Evolutionary conservation across 2,329 filamentous ascomycete genomes (phyloP), one percentile per base, ranked within the genome.

Genomic region (Scedosporium minutisporum): DNA sequence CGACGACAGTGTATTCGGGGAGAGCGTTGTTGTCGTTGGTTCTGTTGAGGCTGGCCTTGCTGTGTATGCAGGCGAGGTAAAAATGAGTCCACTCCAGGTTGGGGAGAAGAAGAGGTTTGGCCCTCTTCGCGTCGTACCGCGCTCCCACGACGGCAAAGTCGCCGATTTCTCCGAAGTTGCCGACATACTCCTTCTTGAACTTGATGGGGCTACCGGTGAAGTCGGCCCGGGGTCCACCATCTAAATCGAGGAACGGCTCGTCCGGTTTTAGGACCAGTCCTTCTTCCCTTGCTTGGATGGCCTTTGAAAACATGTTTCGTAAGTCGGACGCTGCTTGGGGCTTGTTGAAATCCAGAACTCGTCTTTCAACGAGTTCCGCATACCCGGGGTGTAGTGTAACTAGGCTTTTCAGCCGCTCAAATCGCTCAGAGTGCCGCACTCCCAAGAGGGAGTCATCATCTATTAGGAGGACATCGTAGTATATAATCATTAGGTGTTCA

Each of bases 181-280:
- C 80, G 44, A 96, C 75, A 68, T 96, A 96, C 69, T 95, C 90
- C 69, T 91, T 91, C 73, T 96, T 96, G 51, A 96, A 74, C 74
- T 96, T 96, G 69, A 96, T 90, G 71, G 86, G 88, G 63, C 76
- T 79, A 14, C 77, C 77, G 2, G 73, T 70, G 64, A 76, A 77
- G 33, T 78, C 65, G 67, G 74, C 67, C 51, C 68, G 67, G 57
- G 66, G 68, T 55, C 69, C 33, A 10, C 33, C 68, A 33, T 65
- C 70, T 66, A 81, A 83, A 62, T 84, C 77, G 65, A 96, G 90
- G 70, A 96, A 96, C 0, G 91, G 86, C 25, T 89, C 85, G 64
- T 91, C 86, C 0, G 88, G 85, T 73, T 96, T 96, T 59, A 96
- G 72, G 0, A 96, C 86, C 16, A 95, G 78, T 0, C 93, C 93